phyloP scores from a whole-genome alignment of 2,329 filamentous ascomycete genomes.

The Cytospora piceae region DNA sequence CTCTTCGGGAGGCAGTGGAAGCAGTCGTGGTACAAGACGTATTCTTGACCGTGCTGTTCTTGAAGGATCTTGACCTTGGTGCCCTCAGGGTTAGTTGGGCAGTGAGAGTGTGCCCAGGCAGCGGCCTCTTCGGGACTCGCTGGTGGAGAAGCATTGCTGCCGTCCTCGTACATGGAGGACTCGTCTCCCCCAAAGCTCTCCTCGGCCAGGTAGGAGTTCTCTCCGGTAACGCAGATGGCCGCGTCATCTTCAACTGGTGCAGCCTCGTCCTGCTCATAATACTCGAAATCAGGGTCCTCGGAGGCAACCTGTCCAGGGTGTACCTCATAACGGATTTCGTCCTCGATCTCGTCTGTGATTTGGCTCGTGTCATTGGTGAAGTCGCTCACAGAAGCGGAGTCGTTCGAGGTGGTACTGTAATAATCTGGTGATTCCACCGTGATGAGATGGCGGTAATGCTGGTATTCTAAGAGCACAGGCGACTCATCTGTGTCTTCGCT shows the following conservation, averaged over 20 bases:
- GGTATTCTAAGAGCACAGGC: not conserved
- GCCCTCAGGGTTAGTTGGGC: not conserved
- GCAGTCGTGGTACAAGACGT: conserved; percentile 13
- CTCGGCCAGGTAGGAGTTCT: not conserved
- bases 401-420: not conserved
- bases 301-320: not conserved
- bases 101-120: conserved; percentile 13
- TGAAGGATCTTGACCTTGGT: not conserved
- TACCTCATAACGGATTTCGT: not conserved
- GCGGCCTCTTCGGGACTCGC: not conserved
- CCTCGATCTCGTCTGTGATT: not conserved
- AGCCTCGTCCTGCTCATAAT: not conserved
- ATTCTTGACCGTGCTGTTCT: not conserved
- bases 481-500: not conserved
- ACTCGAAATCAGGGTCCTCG: not conserved
- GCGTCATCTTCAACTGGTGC: not conserved
- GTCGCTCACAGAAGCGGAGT: not conserved
- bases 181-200: not conserved
- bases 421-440: not conserved
- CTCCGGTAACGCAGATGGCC: not conserved
- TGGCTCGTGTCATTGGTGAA: not conserved
- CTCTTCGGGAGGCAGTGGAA: conserved; percentile 12
- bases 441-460: conserved; percentile 8
- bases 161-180: not conserved
- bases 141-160: not conserved